Evolutionary conservation across 345 rosid genomes (phyloP).

Genomic region (Camelina neglecta): DNA sequence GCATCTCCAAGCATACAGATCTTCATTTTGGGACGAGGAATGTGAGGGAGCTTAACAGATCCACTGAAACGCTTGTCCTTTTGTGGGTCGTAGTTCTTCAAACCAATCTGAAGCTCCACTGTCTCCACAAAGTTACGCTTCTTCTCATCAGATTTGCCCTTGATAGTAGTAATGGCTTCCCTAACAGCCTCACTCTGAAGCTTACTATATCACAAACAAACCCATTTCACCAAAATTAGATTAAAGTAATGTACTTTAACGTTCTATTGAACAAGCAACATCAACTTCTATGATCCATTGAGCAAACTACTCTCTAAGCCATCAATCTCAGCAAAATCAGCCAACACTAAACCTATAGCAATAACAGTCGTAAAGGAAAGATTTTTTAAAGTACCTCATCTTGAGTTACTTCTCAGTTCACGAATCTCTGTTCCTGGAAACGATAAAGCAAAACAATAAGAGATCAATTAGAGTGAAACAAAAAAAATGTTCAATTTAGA

Average conservation of each 20-base stretch:
- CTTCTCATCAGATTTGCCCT: constrained; percentile 53
- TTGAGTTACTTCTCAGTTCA: constrained; percentile 21
- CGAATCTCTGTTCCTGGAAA: constrained; percentile 27
- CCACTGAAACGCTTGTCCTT: constrained; percentile 93
- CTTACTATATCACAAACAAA: constrained; percentile 53
- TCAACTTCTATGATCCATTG: neutral
- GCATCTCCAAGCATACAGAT: constrained; percentile 95
- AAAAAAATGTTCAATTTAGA: neutral
- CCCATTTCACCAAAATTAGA: constrained; percentile 24
- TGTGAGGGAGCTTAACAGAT: constrained; percentile 76
- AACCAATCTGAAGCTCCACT: constrained; percentile 78
- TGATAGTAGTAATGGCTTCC: constrained; percentile 56
- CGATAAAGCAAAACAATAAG: neutral
- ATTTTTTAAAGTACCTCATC: constrained; percentile 31
- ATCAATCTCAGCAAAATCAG: neutral
- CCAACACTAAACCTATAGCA: neutral
- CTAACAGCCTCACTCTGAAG: constrained; percentile 69
- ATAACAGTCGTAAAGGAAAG: neutral
- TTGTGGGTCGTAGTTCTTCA: constrained; percentile 85
- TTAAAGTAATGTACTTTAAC: neutral
- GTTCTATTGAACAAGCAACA: neutral
- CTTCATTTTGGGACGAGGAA: constrained; percentile 86
- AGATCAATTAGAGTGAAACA: neutral
- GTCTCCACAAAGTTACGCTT: constrained; percentile 73
- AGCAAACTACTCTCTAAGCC: neutral